phyloP scores from a whole-genome alignment of 2,329 filamentous ascomycete genomes.

The Trichoderma oligosporum region DNA sequence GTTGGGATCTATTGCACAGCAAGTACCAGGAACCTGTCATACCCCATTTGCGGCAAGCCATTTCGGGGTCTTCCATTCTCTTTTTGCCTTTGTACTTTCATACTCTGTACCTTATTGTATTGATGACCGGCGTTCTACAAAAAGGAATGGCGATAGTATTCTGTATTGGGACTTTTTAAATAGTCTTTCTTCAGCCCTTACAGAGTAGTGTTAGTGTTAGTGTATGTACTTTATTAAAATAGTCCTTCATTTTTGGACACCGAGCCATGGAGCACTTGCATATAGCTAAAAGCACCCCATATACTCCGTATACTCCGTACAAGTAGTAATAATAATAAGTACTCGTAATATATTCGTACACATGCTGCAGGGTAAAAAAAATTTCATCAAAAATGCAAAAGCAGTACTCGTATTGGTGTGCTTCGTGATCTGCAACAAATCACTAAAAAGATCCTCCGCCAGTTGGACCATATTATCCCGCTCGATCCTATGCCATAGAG shows the following conservation, averaged over 20 bases:
- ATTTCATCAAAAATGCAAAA: not conserved
- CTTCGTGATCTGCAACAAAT: not conserved
- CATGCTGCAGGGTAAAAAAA: not conserved
- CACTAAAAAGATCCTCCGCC: conserved; percentile 4
- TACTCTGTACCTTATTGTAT: too few species aligned
- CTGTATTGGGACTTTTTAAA: too few species aligned
- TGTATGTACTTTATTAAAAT: too few species aligned
- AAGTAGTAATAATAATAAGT: too few species aligned
- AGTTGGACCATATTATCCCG: conserved; percentile 4
- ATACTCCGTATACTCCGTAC: too few species aligned
- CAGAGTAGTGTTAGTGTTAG: too few species aligned
- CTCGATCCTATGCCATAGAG: not conserved
- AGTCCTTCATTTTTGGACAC: conserved; percentile 6
- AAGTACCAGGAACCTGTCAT: not conserved
- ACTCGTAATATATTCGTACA: not conserved
- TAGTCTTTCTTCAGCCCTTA: too few species aligned
- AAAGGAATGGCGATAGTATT: too few species aligned
- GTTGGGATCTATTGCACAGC: not conserved
- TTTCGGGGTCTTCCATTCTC: not conserved
- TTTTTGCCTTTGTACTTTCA: not conserved
- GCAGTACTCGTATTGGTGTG: not conserved
- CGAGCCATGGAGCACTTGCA: conserved; percentile 11
- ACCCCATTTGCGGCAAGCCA: not conserved
- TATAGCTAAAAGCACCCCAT: not conserved
- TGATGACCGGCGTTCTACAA: too few species aligned